A percentile compares a stretch with the other conserved stretches of the same genome.
phyloP scores from a whole-genome alignment of 805 yeast genomes.

The Candida ortonii region DNA sequence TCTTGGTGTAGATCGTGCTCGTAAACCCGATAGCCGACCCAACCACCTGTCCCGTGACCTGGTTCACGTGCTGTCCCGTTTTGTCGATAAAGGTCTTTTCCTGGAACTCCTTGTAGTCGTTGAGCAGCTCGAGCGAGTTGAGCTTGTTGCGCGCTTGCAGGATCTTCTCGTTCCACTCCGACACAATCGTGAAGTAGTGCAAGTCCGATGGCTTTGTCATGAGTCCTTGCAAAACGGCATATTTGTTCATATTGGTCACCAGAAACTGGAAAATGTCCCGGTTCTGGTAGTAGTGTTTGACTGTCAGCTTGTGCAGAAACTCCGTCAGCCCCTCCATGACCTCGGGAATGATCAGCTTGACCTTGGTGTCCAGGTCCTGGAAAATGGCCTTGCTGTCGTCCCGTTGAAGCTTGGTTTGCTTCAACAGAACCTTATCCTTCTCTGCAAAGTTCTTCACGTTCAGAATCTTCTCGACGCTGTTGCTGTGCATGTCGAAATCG shows the following conservation, averaged over 20 bases:
- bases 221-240: slow-evolving; percentile 34
- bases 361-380: slow-evolving; percentile 38
- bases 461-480: slow-evolving; percentile 38
- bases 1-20: slow-evolving; percentile 30
- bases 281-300: slow-evolving; percentile 39
- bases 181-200: slow-evolving; percentile 34
- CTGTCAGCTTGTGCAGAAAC: slow-evolving; percentile 42
- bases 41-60: slow-evolving; percentile 27
- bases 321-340: slow-evolving; percentile 45
- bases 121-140: slow-evolving; percentile 36
- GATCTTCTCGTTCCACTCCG: slow-evolving; percentile 39
- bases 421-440: slow-evolving; percentile 38
- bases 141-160: slow-evolving; percentile 36
- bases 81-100: slow-evolving; percentile 36
- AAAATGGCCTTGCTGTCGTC: slow-evolving; percentile 33
- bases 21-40: slow-evolving; percentile 31
- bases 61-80: slow-evolving; percentile 24
- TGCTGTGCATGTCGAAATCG: slow-evolving; percentile 38
- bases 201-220: slow-evolving; percentile 11
- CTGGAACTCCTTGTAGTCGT: slow-evolving; percentile 38
- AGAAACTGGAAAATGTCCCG: slow-evolving; percentile 34
- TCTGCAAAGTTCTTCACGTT: slow-evolving; percentile 34
- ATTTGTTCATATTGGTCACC: slow-evolving; percentile 29
- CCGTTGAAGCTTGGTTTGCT: slow-evolving; percentile 30
- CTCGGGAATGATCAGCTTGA: slow-evolving; percentile 45